Evolutionary conservation across 2,329 filamentous ascomycete genomes (phyloP), one percentile per base, ranked within the genome.

Genomic region (Colletotrichum lindemuthianum): DNA sequence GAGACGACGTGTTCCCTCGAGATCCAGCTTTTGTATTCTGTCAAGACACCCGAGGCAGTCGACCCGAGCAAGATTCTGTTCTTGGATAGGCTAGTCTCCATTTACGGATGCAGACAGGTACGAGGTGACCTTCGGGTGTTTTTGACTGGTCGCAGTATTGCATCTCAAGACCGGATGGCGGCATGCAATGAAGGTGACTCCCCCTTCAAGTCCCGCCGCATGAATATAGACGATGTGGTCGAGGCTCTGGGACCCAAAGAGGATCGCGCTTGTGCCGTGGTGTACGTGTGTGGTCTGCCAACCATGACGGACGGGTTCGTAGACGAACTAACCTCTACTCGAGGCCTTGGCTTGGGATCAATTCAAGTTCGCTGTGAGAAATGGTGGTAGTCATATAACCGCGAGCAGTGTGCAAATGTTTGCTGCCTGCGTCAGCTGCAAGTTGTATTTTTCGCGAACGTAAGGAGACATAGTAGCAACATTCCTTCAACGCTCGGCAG

Each of bases 251-350:
- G 76, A 1, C 69, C 71, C 5, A 74, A 78, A 32, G 78, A 63
- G 3, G 56, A 60, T 8, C 44, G 75, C 53, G 68, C 72, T 1
- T 74, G 76, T 2, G 81, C 82, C 0, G 79, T 89, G 4, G 86
- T 87, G 11, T 92, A 92, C 73, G 76, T 92, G 0, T 92, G 90
- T 70, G 90, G 90, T 1, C 84, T 89, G 12, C 88, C 88, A 10
- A 69, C 70, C 3, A 92, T 92, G 90, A 92, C 89, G 2, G 90
- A 92, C 72, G 81, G 84, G 53, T 82, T 91, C 68, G 86, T 90
- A 1, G 75, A 78, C 16, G 75, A 82, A 16, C 70, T 86, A 8
- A 79, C 75, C 3, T 72, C 75, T 32, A 8, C 56, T 4, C 16
- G 13, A 4, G 74, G 73, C 0, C 50, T 72, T 1, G 70, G 69